Evolutionary conservation across 371 early-diverging fungal genomes (phyloP).

Genomic region (Circinella umbellata): DNA sequence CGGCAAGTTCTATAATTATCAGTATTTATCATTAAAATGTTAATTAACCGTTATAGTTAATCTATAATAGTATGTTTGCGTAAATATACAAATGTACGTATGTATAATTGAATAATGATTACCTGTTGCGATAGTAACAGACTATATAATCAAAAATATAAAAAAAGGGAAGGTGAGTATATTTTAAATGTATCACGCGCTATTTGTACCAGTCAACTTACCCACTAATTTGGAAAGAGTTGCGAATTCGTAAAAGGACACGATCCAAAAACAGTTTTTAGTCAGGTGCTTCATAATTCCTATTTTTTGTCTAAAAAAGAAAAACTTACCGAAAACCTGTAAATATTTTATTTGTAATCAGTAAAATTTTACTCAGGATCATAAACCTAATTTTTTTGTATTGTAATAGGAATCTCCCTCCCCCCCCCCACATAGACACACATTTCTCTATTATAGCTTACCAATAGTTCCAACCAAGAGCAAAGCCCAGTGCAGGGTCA

Average conservation of each 20-base stretch:
- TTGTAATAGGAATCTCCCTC: too few species aligned
- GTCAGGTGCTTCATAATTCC: not conserved
- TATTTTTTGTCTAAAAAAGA: not conserved
- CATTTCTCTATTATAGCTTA: constrained; percentile 17
- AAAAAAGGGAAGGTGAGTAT: constrained; percentile 2
- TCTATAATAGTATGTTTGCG: too few species aligned
- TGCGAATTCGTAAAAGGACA: not conserved
- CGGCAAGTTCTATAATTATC: constrained; percentile 67
- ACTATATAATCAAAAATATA: constrained; percentile 45
- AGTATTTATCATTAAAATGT: too few species aligned
- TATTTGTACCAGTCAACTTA: not conserved
- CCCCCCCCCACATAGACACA: too few species aligned
- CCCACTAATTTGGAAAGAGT: not conserved
- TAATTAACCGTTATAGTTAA: too few species aligned
- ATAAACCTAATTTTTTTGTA: too few species aligned
- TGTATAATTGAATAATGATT: not conserved
- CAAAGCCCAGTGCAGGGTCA: constrained; percentile 84
- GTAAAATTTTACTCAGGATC: not conserved
- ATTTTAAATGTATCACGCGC: constrained; percentile 4
- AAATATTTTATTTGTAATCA: not conserved
- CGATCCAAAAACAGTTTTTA: not conserved
- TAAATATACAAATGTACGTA: too few species aligned
- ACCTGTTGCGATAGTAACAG: constrained; percentile 59
- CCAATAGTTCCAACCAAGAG: constrained; percentile 70
- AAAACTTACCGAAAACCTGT: constrained; percentile 28